Percentiles rank a stretch among this genome's conserved stretches.
These are phyloP conservation scores for Colletotrichum falcatum DNA, from an alignment of 2,329 filamentous ascomycete species.

Conservation along the genomic window DNA sequence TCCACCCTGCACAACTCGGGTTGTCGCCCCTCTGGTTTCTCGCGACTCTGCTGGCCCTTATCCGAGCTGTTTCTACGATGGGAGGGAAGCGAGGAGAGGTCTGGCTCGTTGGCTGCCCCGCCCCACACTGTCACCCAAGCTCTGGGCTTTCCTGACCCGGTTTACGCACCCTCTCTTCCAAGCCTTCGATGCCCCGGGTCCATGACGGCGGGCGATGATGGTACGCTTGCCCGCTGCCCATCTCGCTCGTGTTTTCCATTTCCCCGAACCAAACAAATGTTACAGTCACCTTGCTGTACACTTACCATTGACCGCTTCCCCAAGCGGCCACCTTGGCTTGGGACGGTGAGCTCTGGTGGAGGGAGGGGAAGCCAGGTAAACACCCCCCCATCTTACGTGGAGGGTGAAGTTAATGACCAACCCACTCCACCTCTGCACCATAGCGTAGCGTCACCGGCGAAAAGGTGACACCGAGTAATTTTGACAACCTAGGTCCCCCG, in stretches of 20 bases:
- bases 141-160: not conserved
- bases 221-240: not conserved
- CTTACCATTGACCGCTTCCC: no score
- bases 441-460: slow-evolving; percentile 20
- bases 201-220: not conserved
- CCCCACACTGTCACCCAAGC: not conserved
- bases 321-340: not conserved
- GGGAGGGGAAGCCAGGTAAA: slow-evolving; percentile 1
- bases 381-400: slow-evolving; percentile 6
- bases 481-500: slow-evolving; percentile 9
- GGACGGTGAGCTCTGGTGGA: slow-evolving; percentile 3
- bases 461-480: slow-evolving; percentile 35
- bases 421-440: slow-evolving; percentile 4
- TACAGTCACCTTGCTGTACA: no score
- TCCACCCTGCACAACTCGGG: not conserved
- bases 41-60: not conserved
- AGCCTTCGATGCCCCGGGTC: not conserved
- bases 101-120: not conserved
- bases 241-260: slow-evolving; percentile 6
- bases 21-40: not conserved
- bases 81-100: not conserved
- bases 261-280: slow-evolving; percentile 12
- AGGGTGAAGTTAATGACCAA: not conserved
- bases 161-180: not conserved
- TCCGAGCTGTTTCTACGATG: not conserved